These are phyloP conservation scores for Rubroboletus satanas DNA, from an alignment of 768 basidiomycete genomes.

Conservation along the genomic window DNA sequence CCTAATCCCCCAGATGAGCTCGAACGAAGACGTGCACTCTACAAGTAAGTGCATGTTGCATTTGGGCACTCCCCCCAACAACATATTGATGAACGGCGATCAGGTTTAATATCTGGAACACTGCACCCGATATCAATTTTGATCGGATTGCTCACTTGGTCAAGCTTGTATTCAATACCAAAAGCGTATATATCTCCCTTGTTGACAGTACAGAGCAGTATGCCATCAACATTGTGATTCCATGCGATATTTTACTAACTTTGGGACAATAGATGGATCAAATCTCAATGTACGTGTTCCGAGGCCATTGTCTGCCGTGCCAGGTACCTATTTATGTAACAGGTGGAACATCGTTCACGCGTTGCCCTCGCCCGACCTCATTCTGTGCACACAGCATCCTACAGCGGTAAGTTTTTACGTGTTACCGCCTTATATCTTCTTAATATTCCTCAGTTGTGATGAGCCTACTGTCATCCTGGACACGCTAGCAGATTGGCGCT, in stretches of 20 bases:
- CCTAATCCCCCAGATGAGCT: constrained; percentile 84
- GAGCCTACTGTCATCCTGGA: constrained; percentile 88
- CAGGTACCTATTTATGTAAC: constrained; percentile 1
- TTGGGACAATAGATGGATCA: constrained; percentile 64
- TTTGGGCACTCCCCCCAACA: neutral
- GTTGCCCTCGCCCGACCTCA: constrained; percentile 55
- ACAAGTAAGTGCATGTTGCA: constrained; percentile 53
- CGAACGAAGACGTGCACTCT: constrained; percentile 77
- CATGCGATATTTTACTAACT: constrained; percentile 8
- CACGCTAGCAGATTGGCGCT: constrained; percentile 80
- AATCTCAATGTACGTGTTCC: constrained; percentile 69
- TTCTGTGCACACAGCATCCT: constrained; percentile 83
- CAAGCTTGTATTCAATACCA: constrained; percentile 89
- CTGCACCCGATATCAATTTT: constrained; percentile 83
- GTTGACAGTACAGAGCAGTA: constrained; percentile 85
- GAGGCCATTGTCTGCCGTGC: neutral
- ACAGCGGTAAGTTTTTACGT: constrained; percentile 48
- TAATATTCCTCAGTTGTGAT: constrained; percentile 51
- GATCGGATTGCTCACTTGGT: constrained; percentile 91
- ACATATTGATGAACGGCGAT: neutral
- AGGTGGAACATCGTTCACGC: constrained; percentile 46
- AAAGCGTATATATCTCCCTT: constrained; percentile 76
- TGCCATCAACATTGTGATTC: constrained; percentile 26
- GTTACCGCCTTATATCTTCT: neutral
- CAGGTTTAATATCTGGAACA: constrained; percentile 89